Base-by-base conservation (phyloP, 208 protist genomes). In the Endotrypanum monterogeii region DNA sequence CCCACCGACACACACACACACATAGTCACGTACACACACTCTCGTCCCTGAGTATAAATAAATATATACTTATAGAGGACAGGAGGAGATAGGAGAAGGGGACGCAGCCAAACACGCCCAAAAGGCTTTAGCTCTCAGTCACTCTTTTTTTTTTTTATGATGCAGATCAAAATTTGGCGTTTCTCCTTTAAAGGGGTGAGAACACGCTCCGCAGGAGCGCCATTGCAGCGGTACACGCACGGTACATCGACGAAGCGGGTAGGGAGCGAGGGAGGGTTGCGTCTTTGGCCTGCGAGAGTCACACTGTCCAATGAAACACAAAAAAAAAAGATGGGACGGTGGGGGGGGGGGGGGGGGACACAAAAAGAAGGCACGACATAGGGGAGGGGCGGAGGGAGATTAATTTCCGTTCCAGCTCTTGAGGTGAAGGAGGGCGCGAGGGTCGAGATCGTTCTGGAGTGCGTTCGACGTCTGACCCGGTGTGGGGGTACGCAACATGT, bases 331-430 rank as follows among this genome's bases (percentile, higher is more conserved):
- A n/a, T n/a, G n/a, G n/a, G n/a, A n/a, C 6, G 32, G 55, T 18
- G 35, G 56, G 30, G 16, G 16, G 9, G 30, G 46, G 20, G 61
- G 6, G 32, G 37, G 3, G 16, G 7, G 56, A 30, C 7, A 28
- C 25, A 28, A 28, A 11, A 28, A 18, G 32, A 28, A 9, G n/a
- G 32, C 25, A n/a, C n/a, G n/a, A n/a, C n/a, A n/a, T 2, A 60
- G 55, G 20, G 61, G 6, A 23, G 37, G 3, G 16, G 7, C 39
- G 3, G 23, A 28, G 39, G 32, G 12, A 18, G 30, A 66, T 73
- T 76, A 92, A 52, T 94, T 86, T 2, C 88, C 89, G 67, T 95
- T 95, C 78, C 83, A 90, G 68, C 91, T 95, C 73, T 83, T 90
- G 41, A 91, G 67, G 30, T 88, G 79, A 7, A 80, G 37, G 28